phyloP scores from a whole-genome alignment of 305 asterid species.

The Striga hermonthica region DNA sequence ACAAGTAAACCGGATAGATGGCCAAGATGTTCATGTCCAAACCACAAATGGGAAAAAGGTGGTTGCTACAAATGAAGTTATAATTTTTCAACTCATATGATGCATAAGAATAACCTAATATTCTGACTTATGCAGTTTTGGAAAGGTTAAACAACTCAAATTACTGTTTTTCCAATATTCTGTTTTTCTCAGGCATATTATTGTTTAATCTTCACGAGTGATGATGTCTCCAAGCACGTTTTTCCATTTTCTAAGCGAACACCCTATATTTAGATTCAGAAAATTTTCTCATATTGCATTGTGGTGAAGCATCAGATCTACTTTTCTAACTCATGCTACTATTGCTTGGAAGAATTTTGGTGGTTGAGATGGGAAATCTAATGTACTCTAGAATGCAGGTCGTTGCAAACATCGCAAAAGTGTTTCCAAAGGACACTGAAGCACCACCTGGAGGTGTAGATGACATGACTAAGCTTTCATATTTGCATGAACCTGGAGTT shows the following conservation, averaged over 20 bases:
- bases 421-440: constrained; percentile 89
- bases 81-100: constrained; percentile 17
- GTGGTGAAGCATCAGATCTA: constrained; percentile 14
- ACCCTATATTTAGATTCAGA: constrained; percentile 17
- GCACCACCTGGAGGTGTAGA: constrained; percentile 99
- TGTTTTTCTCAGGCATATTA: constrained; percentile 16
- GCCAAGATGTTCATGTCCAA: constrained; percentile 84
- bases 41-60: constrained; percentile 81
- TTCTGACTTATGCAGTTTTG: constrained; percentile 17
- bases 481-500: constrained; percentile 99
- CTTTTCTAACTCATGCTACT: constrained; percentile 20
- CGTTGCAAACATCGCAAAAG: constrained; percentile 69
- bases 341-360: neutral
- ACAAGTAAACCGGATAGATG: constrained; percentile 70
- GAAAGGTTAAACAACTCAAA: constrained; percentile 22
- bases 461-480: constrained; percentile 99
- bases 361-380: constrained; percentile 8
- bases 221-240: constrained; percentile 17
- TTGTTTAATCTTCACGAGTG: constrained; percentile 1
- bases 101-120: constrained; percentile 24
- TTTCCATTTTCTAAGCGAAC: neutral
- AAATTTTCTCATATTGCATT: constrained; percentile 23
- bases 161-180: constrained; percentile 23
- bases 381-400: constrained; percentile 51
- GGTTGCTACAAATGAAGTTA: constrained; percentile 30